Evolutionary conservation across 331 rosid genomes (phyloP), one percentile per base, ranked within the genome.

Genomic region (Malus hybrid): DNA sequence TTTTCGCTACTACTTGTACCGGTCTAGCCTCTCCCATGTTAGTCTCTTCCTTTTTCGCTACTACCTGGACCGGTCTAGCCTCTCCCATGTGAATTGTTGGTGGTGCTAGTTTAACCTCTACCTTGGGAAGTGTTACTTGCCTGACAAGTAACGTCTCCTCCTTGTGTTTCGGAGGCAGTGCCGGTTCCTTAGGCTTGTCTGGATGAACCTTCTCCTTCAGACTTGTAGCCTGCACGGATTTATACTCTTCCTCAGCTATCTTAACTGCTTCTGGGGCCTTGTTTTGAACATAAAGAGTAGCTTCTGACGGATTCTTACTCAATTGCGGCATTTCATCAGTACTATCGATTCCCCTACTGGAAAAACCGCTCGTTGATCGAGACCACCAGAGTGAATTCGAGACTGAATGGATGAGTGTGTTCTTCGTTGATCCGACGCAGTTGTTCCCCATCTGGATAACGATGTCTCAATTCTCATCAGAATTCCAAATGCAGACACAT

Each of bases 371-470:
- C 10, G 69, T 14, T 18, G 79, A 33, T 68, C 72, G 74, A 33
- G 84, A 29, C 90, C 90, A 86, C 82, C 93, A 91, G 42, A 70
- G 36, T 26, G 88, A 75, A 61, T 57, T 66, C 7, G 88, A 70
- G 78, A 80, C 34, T 9, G 85, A 62, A 24, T 80, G 33, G 58
- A 89, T 11, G 1, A 87, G 24, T 13, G 82, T 81, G 20, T 77
- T 75, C 33, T 75, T 81, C 1, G 77, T 76, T 48, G 58, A 57
- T 69, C 90, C 88, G 63, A 92, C 82, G 32, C 99, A 90, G 72
- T 81, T 87, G 85, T 94, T 92, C 64, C 99, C 99, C 99, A 94
- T 94, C 83, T 80, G 81, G 75, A 62, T 22, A 26, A 76, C 73
- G 61, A 61, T 32, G 50, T 28, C 58, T 18, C 57, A 52, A 73